A percentile compares a stretch with the other conserved stretches of the same genome.
Evolutionary conservation across 805 yeast species (phyloP).

Genomic region (Jamesozyma gamospora): DNA sequence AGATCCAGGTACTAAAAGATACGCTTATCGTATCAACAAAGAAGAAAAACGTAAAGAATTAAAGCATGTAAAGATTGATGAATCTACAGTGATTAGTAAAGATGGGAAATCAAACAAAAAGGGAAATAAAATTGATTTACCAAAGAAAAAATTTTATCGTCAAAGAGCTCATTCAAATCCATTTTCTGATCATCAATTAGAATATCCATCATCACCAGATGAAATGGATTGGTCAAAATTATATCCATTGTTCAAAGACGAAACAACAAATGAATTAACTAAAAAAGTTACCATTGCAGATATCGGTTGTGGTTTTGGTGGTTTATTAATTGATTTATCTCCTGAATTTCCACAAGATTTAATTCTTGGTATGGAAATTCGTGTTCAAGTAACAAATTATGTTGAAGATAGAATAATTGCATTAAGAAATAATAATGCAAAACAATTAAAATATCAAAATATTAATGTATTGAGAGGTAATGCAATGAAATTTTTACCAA

Average conservation of each 20-base stretch:
- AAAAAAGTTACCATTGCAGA: slow-evolving; percentile 79
- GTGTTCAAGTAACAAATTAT: slow-evolving; percentile 95
- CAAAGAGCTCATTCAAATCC: slow-evolving; percentile 98
- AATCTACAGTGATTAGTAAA: slow-evolving; percentile 13
- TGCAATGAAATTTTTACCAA: slow-evolving; percentile 95
- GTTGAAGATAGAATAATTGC: slow-evolving; percentile 94
- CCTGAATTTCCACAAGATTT: slow-evolving; percentile 64
- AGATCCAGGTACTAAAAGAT: slow-evolving; percentile 29
- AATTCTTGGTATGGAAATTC: slow-evolving; percentile 91
- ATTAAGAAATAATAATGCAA: slow-evolving; percentile 42
- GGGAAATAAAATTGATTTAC: slow-evolving; percentile 39
- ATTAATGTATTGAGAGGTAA: slow-evolving; percentile 87
- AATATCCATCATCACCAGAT: slow-evolving; percentile 73
- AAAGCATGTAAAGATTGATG: slow-evolving; percentile 39
- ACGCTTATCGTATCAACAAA: slow-evolving; percentile 37
- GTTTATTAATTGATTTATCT: slow-evolving; percentile 70
- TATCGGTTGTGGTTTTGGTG: slow-evolving; percentile 97
- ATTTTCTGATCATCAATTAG: slow-evolving; percentile 86
- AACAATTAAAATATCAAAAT: slow-evolving; percentile 51
- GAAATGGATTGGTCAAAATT: slow-evolving; percentile 79
- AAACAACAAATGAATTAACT: slow-evolving; percentile 33
- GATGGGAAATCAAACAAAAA: slow-evolving; percentile 4
- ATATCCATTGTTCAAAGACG: slow-evolving; percentile 53
- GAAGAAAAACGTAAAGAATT: slow-evolving; percentile 39
- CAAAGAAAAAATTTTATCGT: slow-evolving; percentile 79